Evolutionary conservation across 1,284 basidiomycete species (phyloP).

Genomic region (Puccinia triticina): DNA sequence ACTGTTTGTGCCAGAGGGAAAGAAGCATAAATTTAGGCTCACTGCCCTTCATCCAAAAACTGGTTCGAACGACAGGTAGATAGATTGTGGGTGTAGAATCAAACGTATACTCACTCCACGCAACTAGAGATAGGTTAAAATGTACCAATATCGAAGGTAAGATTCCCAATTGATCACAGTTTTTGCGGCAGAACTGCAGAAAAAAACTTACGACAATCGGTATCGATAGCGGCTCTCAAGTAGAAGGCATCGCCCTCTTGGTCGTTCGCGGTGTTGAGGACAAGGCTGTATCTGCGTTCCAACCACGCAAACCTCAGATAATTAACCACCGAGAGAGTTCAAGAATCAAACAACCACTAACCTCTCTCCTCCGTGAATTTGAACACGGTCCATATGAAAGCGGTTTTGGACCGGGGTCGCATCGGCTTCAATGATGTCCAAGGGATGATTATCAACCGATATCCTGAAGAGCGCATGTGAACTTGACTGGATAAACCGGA

Average conservation of each 20-base stretch:
- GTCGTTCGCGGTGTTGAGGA: slow-evolving; percentile 58
- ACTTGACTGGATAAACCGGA: slow-evolving; percentile 66
- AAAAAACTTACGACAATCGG: slow-evolving; percentile 29
- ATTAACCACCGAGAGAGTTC: background rate
- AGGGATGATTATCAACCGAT: slow-evolving; percentile 54
- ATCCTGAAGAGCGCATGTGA: slow-evolving; percentile 57
- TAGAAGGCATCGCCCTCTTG: slow-evolving; percentile 56
- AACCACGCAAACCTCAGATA: background rate
- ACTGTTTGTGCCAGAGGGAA: slow-evolving; percentile 35
- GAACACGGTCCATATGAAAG: slow-evolving; percentile 54
- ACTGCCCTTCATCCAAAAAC: slow-evolving; percentile 21
- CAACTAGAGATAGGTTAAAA: background rate
- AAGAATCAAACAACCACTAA: slow-evolving; percentile 27
- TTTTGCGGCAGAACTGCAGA: background rate
- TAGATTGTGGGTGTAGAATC: background rate
- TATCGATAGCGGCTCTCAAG: slow-evolving; percentile 57
- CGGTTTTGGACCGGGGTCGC: slow-evolving; percentile 22
- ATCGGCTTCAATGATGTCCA: slow-evolving; percentile 52
- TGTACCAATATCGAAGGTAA: background rate
- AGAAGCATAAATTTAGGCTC: background rate
- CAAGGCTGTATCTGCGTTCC: slow-evolving; percentile 56
- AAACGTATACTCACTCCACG: slow-evolving; percentile 18
- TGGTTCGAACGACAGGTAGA: slow-evolving; percentile 51
- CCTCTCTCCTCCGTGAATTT: slow-evolving; percentile 56
- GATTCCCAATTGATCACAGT: background rate